Evolutionary conservation across 2,329 filamentous ascomycete genomes (phyloP).

Genomic region (Cladophialophora chaetospira): DNA sequence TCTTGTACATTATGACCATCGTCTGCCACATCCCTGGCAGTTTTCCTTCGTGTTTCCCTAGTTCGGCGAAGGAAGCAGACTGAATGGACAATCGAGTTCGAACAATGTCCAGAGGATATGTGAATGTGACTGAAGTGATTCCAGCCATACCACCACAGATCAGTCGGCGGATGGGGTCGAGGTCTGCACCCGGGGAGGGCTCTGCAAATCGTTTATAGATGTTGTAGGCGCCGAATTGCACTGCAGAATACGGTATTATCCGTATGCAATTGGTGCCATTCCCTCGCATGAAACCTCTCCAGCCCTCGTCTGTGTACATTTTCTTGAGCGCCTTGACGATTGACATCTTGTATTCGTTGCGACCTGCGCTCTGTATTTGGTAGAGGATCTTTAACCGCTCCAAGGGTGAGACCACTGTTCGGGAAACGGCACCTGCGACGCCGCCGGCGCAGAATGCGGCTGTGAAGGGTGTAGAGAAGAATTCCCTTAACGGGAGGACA

Average conservation of each 20-base stretch:
- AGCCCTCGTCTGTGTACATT: conserved; percentile 97
- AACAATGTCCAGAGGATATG: conserved; percentile 96
- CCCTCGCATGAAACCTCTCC: conserved; percentile 94
- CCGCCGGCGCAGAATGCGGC: conserved; percentile 94
- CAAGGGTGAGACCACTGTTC: conserved; percentile 93
- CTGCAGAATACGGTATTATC: conserved; percentile 96
- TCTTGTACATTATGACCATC: conserved; percentile 80
- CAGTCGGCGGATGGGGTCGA: conserved; percentile 73
- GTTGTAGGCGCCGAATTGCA: conserved; percentile 98
- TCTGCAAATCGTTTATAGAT: conserved; percentile 93
- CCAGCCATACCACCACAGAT: conserved; percentile 90
- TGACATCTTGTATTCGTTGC: conserved; percentile 90
- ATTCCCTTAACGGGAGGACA: conserved; percentile 36
- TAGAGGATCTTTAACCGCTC: conserved; percentile 98
- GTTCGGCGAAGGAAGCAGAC: conserved; percentile 85
- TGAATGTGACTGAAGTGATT: conserved; percentile 91
- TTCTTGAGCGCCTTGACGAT: conserved; percentile 85
- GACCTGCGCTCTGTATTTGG: conserved; percentile 87
- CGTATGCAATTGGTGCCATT: conserved; percentile 98
- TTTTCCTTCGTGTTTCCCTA: conserved; percentile 65
- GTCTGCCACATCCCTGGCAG: conserved; percentile 92
- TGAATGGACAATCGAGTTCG: conserved; percentile 94
- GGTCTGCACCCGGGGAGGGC: conserved; percentile 68
- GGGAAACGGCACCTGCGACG: conserved; percentile 92
- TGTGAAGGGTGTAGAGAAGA: conserved; percentile 76